Evolutionary conservation across 768 basidiomycete species (phyloP).

Genomic region (Lactarius pseudohatsudake): DNA sequence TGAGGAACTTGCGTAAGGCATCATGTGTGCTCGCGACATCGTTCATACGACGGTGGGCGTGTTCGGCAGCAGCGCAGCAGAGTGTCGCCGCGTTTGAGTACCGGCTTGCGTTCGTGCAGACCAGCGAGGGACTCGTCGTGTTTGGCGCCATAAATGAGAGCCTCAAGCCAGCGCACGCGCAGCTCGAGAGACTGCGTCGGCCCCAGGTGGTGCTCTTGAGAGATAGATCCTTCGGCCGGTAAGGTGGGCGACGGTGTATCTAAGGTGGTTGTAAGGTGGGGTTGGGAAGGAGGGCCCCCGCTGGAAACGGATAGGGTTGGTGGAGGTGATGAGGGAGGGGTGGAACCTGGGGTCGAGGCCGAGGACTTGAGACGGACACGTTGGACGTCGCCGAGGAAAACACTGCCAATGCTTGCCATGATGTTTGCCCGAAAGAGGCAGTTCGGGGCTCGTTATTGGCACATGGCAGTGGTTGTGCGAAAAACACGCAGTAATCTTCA

Average conservation of each 20-base stretch:
- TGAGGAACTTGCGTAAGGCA: conserved; percentile 70
- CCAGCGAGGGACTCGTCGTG: conserved; percentile 39
- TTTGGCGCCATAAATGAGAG: conserved; percentile 65
- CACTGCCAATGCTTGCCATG: conserved; percentile 68
- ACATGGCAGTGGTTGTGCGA: not conserved
- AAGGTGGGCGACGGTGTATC: not conserved
- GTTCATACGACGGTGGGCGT: conserved; percentile 57
- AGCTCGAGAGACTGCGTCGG: conserved; percentile 71
- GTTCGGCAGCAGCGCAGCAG: conserved; percentile 58
- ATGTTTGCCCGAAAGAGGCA: not conserved
- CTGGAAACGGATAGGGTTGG: conserved; percentile 32
- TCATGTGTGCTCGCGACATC: conserved; percentile 65
- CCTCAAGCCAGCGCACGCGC: conserved; percentile 77
- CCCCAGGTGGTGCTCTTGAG: conserved; percentile 43
- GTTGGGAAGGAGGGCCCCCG: conserved; percentile 22
- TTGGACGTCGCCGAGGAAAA: conserved; percentile 76
- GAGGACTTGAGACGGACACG: conserved; percentile 56
- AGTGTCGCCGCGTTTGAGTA: conserved; percentile 53
- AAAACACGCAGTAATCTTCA: not conserved
- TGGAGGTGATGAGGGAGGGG: conserved; percentile 49
- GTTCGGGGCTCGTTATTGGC: not conserved
- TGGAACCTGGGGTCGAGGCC: conserved; percentile 39
- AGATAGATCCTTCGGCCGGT: conserved; percentile 15
- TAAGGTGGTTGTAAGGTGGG: too few relatives aligned
- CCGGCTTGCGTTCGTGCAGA: conserved; percentile 41